Evolutionary conservation across 768 basidiomycete species (phyloP).

Genomic region (Leccinum aurantiacum): DNA sequence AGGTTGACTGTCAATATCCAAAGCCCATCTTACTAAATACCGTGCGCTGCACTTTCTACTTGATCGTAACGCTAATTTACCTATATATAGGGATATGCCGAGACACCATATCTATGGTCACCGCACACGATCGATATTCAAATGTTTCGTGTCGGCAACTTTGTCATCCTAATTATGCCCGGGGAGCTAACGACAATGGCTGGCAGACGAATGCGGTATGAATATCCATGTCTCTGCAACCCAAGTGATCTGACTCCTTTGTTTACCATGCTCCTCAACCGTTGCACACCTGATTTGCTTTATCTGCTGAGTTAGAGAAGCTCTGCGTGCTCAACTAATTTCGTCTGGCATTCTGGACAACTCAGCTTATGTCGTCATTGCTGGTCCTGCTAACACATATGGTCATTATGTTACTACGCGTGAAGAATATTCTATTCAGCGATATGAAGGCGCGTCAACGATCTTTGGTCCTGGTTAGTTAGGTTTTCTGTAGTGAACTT

Average conservation of each 20-base stretch:
- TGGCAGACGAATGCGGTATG: slow-evolving; percentile 70
- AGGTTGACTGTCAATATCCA: slow-evolving; percentile 69
- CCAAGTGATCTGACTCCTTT: slow-evolving; percentile 3
- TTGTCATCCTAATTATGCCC: slow-evolving; percentile 74
- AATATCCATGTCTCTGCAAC: slow-evolving; percentile 3
- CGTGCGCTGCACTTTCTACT: slow-evolving; percentile 2
- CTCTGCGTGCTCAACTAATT: slow-evolving; percentile 63
- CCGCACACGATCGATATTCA: slow-evolving; percentile 73
- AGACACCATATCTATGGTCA: slow-evolving; percentile 71
- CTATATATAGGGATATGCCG: slow-evolving; percentile 55
- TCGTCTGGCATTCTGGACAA: slow-evolving; percentile 60
- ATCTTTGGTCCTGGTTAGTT: slow-evolving; percentile 70
- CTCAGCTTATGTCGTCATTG: slow-evolving; percentile 73
- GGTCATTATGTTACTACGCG: slow-evolving; percentile 70
- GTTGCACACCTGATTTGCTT: not conserved
- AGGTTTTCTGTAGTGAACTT: not conserved
- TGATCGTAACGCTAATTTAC: slow-evolving; percentile 18
- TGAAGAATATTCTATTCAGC: slow-evolving; percentile 73
- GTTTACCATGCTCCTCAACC: not conserved
- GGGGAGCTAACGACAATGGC: slow-evolving; percentile 85
- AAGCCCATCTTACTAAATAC: slow-evolving; percentile 81
- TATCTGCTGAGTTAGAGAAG: slow-evolving; percentile 46
- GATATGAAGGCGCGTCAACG: slow-evolving; percentile 82
- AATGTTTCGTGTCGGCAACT: slow-evolving; percentile 73
- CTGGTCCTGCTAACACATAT: slow-evolving; percentile 83